Percentiles rank a stretch among this genome's conserved stretches.
Conservation (phyloP, 805 yeast genomes). For the Isabelozyma heimii region DNA sequence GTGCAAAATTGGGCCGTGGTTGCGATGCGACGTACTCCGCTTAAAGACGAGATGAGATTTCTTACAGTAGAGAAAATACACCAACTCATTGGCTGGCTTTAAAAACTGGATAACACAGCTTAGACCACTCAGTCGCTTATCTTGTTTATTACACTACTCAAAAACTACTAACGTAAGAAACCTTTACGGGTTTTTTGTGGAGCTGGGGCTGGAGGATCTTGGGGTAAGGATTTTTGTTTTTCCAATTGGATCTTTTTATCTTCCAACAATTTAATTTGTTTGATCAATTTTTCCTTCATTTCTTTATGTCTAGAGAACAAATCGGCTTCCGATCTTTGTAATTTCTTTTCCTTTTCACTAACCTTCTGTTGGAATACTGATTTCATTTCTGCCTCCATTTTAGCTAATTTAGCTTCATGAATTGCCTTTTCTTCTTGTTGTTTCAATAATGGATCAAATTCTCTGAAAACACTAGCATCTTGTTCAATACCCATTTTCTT, state of each 20-base stretch:
- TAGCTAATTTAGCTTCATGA: constrained; percentile 90
- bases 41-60: too few relatives aligned
- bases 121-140: not conserved
- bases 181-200: constrained; percentile 70
- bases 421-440: constrained; percentile 91
- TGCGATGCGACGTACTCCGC: too few relatives aligned
- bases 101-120: not conserved
- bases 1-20: too few relatives aligned
- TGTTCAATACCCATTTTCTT: constrained; percentile 82
- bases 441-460: constrained; percentile 87
- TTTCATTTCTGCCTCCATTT: constrained; percentile 96
- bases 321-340: constrained; percentile 96
- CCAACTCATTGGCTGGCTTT: too few relatives aligned
- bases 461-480: constrained; percentile 90
- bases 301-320: constrained; percentile 93
- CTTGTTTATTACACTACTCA: not conserved
- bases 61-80: too few relatives aligned
- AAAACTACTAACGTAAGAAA: constrained; percentile 55
- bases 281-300: constrained; percentile 89
- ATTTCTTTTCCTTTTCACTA: constrained; percentile 92
- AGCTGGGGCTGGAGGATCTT: constrained; percentile 50
- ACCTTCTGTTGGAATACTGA: constrained; percentile 95
- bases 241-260: constrained; percentile 85
- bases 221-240: constrained; percentile 50
- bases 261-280: constrained; percentile 86